phyloP scores from a whole-genome alignment of 2,329 filamentous ascomycete species.

The Epichloe festucae region DNA sequence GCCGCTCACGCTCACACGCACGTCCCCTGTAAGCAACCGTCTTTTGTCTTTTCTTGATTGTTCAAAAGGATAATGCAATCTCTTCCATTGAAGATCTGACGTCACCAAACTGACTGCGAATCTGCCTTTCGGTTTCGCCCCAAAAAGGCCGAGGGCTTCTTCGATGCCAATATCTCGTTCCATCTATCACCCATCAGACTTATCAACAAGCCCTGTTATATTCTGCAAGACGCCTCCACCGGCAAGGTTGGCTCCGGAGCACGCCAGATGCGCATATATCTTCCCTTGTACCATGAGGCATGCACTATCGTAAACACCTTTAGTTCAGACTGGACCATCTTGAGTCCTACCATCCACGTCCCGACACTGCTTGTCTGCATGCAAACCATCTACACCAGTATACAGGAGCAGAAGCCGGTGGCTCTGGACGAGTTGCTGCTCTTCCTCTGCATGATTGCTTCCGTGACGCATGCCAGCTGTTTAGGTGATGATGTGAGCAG shows the following conservation, averaged over 20 bases:
- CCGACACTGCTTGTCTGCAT: background rate
- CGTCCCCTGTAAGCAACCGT: background rate
- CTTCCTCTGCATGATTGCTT: slow-evolving; percentile 1
- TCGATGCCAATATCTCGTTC: background rate
- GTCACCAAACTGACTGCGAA: background rate
- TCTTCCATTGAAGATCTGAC: background rate
- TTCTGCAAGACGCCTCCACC: slow-evolving; percentile 2
- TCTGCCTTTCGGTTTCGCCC: background rate
- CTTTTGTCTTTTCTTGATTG: background rate
- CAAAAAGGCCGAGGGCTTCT: background rate
- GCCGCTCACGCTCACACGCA: background rate
- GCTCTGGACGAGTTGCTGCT: slow-evolving; percentile 1
- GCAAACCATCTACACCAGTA: slow-evolving; percentile 2
- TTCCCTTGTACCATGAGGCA: slow-evolving; percentile 3
- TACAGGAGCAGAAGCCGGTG: background rate
- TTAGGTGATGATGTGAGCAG: background rate
- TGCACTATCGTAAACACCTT: slow-evolving; percentile 2
- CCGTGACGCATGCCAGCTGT: slow-evolving; percentile 1
- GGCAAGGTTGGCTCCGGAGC: background rate
- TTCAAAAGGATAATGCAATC: background rate
- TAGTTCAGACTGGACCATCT: background rate
- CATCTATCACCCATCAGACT: slow-evolving; percentile 5
- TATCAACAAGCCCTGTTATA: slow-evolving; percentile 3
- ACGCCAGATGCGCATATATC: slow-evolving; percentile 1
- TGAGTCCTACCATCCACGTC: background rate